Evolutionary conservation across 495 filamentous ascomycete genomes (phyloP), one percentile per base, ranked within the genome.

Genomic region (Parachaetomium inaequale): DNA sequence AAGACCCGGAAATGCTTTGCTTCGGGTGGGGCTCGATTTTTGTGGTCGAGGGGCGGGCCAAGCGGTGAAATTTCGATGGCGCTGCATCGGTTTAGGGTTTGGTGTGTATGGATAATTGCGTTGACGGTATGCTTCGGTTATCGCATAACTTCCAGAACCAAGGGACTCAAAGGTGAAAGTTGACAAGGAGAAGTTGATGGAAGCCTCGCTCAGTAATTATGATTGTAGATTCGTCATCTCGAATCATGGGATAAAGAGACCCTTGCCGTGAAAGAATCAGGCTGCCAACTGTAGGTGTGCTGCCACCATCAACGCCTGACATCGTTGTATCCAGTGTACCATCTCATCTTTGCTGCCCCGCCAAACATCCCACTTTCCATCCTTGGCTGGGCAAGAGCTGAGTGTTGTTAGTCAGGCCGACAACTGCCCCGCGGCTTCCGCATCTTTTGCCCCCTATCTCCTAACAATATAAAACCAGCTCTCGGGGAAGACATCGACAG

Each of bases 21-120:
- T 71, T 58, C 61, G 6, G 62, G 70, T 62, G 70, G 70, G 70
- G 69, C 70, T 66, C 53, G 45, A 68, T 68, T 71, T 70, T 73
- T 73, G 70, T 71, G 67, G 53, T 65, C 54, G 66, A 63, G 61
- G 69, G 66, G 65, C 63, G 43, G 58, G 19, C 59, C 50, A 55
- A 49, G 63, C 42, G 59, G 54, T 66, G 63, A 62, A 66, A 54
- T 66, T 66, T 55, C 56, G 21, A n/a, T 28, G 53, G 15, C 29
- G 56, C 59, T 54, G 61, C 50, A 40, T 26, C 61, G 64, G 63
- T 65, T 63, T 71, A 72, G 69, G 69, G 69, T 72, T 72, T 69
- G 64, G 57, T 67, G 62, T 62, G 66, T 31, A 49, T 29, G 26
- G 29, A 19, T 45, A 42, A 29, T 19, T 59, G 42, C 36, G 17